Evolutionary conservation across 2,329 filamentous ascomycete genomes (phyloP).

Genomic region (Xylariaceae sp.): DNA sequence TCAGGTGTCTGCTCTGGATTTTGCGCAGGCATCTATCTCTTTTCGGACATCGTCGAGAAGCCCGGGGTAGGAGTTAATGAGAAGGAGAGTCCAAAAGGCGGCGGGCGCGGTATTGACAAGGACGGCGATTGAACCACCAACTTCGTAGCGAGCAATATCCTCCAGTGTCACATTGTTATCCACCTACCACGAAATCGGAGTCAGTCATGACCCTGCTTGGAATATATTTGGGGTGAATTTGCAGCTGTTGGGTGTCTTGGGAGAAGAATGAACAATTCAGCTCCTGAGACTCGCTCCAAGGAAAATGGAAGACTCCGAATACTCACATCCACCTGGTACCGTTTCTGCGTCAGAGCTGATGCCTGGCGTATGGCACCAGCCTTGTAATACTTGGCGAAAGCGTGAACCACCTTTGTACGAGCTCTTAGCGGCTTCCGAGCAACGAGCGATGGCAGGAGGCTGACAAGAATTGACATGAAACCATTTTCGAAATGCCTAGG

Average conservation of each 20-base stretch:
- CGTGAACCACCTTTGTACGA: slow-evolving; percentile 33
- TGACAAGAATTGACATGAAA: slow-evolving; percentile 24
- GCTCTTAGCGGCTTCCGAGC: slow-evolving; percentile 33
- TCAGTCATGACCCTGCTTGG: too few relatives aligned
- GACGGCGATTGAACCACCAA: slow-evolving; percentile 38
- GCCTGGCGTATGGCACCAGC: slow-evolving; percentile 35
- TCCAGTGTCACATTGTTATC: slow-evolving; percentile 29
- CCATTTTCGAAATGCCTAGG: slow-evolving; percentile 24
- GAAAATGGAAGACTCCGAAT: too few relatives aligned
- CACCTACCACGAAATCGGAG: too few relatives aligned
- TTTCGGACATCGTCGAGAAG: slow-evolving; percentile 33
- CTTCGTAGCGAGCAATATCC: slow-evolving; percentile 41
- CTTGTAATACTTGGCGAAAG: slow-evolving; percentile 41
- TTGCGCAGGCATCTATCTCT: slow-evolving; percentile 24
- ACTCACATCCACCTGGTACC: slow-evolving; percentile 35
- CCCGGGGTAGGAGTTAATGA: slow-evolving; percentile 31
- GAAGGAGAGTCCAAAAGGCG: slow-evolving; percentile 40
- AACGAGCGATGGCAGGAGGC: slow-evolving; percentile 28
- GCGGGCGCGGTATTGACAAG: slow-evolving; percentile 40
- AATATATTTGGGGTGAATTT: too few relatives aligned
- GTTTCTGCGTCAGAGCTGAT: slow-evolving; percentile 36
- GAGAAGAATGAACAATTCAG: too few relatives aligned
- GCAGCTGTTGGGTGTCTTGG: too few relatives aligned
- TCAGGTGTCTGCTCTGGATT: slow-evolving; percentile 8
- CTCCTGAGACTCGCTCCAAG: too few relatives aligned